Percentiles rank a stretch among this genome's conserved stretches.
Evolutionary conservation across 1,139 yeast species (phyloP).

Genomic region (Zhuliangozyma blackwelliae): DNA sequence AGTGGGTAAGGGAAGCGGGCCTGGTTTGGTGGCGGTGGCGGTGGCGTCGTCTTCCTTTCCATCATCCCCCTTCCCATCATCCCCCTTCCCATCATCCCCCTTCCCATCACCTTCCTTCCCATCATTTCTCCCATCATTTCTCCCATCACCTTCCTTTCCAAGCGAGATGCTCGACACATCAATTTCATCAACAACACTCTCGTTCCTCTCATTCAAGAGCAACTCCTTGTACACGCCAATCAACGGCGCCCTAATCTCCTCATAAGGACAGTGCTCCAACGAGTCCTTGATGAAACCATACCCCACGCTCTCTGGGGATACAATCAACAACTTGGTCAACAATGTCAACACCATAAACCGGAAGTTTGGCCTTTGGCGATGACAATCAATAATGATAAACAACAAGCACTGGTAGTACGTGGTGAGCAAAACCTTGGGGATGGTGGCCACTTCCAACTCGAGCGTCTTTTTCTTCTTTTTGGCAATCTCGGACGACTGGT

Average conservation of each 20-base stretch:
- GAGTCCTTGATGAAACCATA: constrained; percentile 65
- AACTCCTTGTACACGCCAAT: constrained; percentile 68
- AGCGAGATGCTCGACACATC: constrained; percentile 5
- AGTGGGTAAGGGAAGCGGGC: constrained; percentile 18
- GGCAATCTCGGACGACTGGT: constrained; percentile 13
- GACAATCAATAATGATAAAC: constrained; percentile 16
- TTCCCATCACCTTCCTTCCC: neutral
- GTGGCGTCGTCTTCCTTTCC: neutral
- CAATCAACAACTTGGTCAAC: constrained; percentile 51
- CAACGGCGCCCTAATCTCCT: constrained; percentile 52
- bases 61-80: neutral
- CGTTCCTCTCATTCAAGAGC: constrained; percentile 23
- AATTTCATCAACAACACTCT: constrained; percentile 5
- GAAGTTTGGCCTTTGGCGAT: constrained; percentile 11
- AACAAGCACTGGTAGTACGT: constrained; percentile 34
- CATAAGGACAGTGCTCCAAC: constrained; percentile 64
- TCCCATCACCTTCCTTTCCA: neutral
- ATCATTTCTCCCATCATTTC: neutral
- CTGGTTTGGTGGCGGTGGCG: neutral
- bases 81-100: no score
- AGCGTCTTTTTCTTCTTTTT: constrained; percentile 13
- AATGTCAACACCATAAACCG: constrained; percentile 41
- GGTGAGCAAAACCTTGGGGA: constrained; percentile 28
- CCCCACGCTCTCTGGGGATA: constrained; percentile 52
- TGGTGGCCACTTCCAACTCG: constrained; percentile 26